Evolutionary conservation across 2,329 filamentous ascomycete species (phyloP), one percentile per base, ranked within the genome.

Genomic region (Diaporthe vexans): DNA sequence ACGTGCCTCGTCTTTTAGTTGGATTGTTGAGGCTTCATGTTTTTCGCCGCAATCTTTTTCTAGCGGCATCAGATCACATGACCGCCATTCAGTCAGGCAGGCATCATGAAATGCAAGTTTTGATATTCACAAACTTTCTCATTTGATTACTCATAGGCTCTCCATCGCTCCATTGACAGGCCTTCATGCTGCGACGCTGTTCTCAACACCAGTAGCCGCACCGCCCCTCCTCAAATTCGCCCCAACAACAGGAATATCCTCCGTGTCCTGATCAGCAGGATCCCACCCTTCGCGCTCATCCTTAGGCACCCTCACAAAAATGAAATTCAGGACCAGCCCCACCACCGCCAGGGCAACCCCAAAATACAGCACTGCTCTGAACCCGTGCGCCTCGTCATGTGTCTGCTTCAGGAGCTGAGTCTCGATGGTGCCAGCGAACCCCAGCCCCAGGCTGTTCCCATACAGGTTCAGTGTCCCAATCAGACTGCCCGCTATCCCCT

Each of bases 401-500:
- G 61, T 19, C n/a, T 43, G 51, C 26, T 48, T 46, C 51, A 70
- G 7, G 0, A 73, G 56, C 43, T 82, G 76, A 0, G 75, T 77
- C 76, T 85, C 84, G 21, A 85, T 80, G 0, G 81, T 83, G 0
- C 81, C 81, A 0, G 81, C 80, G 46, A 83, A 81, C 0, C 82
- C 81, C 17, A 83, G 78, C 0, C 82, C 82, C 0, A 82, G 71
- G 24, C 78, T 79, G 63, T 79, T 79, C 1, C 81, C 81, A 19
- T 83, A 83, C 4, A 82, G 75, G 46, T 82, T 81, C 0, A 83
- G 75, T 13, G 77, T 79, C 61, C 87, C 87, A 10, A 90, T 84
- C 3, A 90, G 79, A 19, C 84, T 86, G 0, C 84, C 86, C 0
- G 88, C 88, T 3, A 89, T 82, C 0, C 88, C 88, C 68, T 90